Conservation (phyloP, 257 asterid genomes). For the Lantana camara region DNA sequence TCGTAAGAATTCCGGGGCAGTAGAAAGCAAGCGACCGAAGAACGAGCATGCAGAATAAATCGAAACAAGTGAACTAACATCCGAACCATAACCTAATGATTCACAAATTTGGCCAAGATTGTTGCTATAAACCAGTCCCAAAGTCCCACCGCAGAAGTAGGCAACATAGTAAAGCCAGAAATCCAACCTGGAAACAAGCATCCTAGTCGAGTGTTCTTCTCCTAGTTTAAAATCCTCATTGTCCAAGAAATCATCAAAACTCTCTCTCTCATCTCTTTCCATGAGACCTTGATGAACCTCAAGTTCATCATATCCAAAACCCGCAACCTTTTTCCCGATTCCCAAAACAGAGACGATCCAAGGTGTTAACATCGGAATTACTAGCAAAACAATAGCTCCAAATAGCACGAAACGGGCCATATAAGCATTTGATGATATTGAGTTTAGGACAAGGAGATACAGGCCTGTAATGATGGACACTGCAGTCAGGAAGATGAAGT, state of each 20-base stretch:
- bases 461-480: conserved; percentile 51
- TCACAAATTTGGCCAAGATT: conserved; percentile 71
- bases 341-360: conserved; percentile 22
- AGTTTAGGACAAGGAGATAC: conserved; percentile 50
- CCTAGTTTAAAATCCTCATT: conserved; percentile 38
- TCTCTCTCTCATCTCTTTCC: conserved; percentile 16
- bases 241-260: conserved; percentile 13
- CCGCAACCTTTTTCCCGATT: conserved; percentile 16
- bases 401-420: conserved; percentile 37
- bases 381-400: conserved; percentile 50
- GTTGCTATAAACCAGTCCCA: conserved; percentile 62
- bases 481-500: conserved; percentile 40
- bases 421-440: conserved; percentile 27
- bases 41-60: conserved; percentile 70
- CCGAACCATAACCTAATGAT: conserved; percentile 53
- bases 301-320: conserved; percentile 27
- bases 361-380: conserved; percentile 41
- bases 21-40: conserved; percentile 69
- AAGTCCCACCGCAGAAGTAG: conserved; percentile 67
- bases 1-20: conserved; percentile 52
- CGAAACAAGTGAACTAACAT: conserved; percentile 48
- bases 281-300: conserved; percentile 32
- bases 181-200: conserved; percentile 43
- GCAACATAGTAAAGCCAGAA: conserved; percentile 70
- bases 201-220: conserved; percentile 55